Base-by-base conservation (phyloP, 2,329 filamentous ascomycete species). In the Pyrenochaeta sp. region DNA sequence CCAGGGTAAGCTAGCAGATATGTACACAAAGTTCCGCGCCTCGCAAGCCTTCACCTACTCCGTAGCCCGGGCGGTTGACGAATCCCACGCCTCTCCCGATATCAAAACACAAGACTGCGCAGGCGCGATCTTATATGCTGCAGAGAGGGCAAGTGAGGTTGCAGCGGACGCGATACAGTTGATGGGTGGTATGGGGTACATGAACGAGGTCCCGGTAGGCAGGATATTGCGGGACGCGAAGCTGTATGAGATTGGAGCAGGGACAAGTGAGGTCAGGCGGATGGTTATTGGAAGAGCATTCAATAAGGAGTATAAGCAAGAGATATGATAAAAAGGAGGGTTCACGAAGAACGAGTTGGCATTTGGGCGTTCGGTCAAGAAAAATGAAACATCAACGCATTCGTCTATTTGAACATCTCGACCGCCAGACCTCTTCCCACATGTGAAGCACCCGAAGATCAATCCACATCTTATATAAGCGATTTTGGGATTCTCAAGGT, bases 201-300 rank as follows among this genome's bases (percentile, higher is more conserved):
- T 96, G 67, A 96, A 97, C 77, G 95, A 99, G 80, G 92, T 98
- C 81, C 90, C 92, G 0, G 93, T 92, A 0, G 96, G 93, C 24
- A 84, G 94, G 64, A 84, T 98, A 65, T 79, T 98, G 68, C 81
- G 95, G 72, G 88, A 90, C 79, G 88, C 88, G 3, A 90, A 90
- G 75, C 78, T 99, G 59, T 99, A 99, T 77, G 95, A 98, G 80
- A 98, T 99, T 75, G 95, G 95, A 1, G 95, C 95, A 5, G 95
- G 95, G 5, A 98, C 95, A 3, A 97, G 92, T 59, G 95, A 99
- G 81, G 90, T 99, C 50, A 85, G 95, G 65, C 85, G 93, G 64
- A 96, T 98, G 88, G 92, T 99, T 4, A 97, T 99, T 73, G 94
- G 95, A 28, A 84, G 93, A 65, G 91, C 89, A 0, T 97, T 97